phyloP scores from a whole-genome alignment of 1,284 basidiomycete species.

The Singerocomus rubriflavus region DNA sequence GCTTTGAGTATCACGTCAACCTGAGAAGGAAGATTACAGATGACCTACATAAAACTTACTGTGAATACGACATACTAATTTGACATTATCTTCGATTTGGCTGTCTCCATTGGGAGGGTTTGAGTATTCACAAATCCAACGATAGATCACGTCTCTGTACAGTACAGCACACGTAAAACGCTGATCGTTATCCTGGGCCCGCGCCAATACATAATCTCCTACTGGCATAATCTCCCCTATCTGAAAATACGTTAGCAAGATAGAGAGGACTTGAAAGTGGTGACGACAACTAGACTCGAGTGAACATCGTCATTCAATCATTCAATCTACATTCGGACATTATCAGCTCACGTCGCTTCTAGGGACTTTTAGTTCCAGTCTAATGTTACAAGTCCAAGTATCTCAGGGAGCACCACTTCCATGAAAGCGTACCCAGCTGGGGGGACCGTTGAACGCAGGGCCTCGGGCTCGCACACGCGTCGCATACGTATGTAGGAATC shows the following conservation, averaged over 20 bases:
- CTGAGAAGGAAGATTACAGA: neutral
- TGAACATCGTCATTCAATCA: neutral
- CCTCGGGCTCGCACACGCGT: too few species aligned
- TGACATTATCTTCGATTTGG: too few species aligned
- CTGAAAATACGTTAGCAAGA: constrained; percentile 7
- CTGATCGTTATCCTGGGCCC: too few species aligned
- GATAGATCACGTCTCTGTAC: too few species aligned
- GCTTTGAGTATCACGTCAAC: constrained; percentile 1
- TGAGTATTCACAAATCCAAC: too few species aligned
- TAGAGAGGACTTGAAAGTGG: constrained; percentile 2
- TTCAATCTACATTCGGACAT: neutral
- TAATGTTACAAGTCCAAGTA: neutral
- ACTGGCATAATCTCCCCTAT: neutral
- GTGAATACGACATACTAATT: constrained; percentile 3
- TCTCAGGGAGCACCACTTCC: too few species aligned
- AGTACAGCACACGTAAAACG: too few species aligned
- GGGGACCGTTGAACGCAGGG: too few species aligned
- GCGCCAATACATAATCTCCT: too few species aligned
- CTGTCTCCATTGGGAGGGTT: too few species aligned
- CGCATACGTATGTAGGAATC: too few species aligned
- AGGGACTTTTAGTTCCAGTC: neutral
- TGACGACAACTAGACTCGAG: constrained; percentile 4
- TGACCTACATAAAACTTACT: neutral
- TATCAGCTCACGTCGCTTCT: neutral
- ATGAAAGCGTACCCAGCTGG: too few species aligned